phyloP scores from a whole-genome alignment of 2,329 filamentous ascomycete genomes.

The Hypomyces perniciosus region DNA sequence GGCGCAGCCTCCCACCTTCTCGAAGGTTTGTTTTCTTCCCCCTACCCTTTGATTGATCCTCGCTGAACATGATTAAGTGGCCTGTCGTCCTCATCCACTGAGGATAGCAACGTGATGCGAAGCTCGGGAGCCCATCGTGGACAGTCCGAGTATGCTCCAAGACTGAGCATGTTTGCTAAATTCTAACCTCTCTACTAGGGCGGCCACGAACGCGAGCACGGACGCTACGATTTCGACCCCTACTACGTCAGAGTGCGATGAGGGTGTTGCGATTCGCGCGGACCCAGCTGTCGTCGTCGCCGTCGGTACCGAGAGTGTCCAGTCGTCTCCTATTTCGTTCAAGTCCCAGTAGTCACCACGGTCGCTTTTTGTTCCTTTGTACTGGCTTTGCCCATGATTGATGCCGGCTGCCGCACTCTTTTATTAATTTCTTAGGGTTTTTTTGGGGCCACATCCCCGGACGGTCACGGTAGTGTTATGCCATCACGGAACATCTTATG shows the following conservation, averaged over 20 bases:
- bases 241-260: constrained; percentile 44
- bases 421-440: constrained; percentile 11
- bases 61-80: constrained; percentile 17
- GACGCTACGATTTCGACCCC: constrained; percentile 34
- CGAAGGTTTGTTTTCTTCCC: constrained; percentile 25
- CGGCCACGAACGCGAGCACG: constrained; percentile 34
- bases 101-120: constrained; percentile 23
- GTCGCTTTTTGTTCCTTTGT: constrained; percentile 11
- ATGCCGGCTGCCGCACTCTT: constrained; percentile 13
- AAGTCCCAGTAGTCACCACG: constrained; percentile 25
- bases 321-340: constrained; percentile 40
- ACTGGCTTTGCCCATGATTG: constrained; percentile 9
- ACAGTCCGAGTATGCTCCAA: constrained; percentile 32
- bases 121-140: constrained; percentile 28
- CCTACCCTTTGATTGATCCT: neutral
- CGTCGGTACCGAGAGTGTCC: constrained; percentile 34
- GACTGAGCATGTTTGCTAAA: constrained; percentile 18
- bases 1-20: constrained; percentile 25
- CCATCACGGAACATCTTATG: constrained; percentile 32
- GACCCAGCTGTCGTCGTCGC: constrained; percentile 40
- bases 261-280: constrained; percentile 49
- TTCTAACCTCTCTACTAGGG: constrained; percentile 32
- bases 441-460: constrained; percentile 18
- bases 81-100: constrained; percentile 24
- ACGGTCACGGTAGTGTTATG: constrained; percentile 22